These are phyloP conservation scores for Polyplosphaeria fusca DNA, from an alignment of 495 filamentous ascomycete species.

Conservation along the genomic window DNA sequence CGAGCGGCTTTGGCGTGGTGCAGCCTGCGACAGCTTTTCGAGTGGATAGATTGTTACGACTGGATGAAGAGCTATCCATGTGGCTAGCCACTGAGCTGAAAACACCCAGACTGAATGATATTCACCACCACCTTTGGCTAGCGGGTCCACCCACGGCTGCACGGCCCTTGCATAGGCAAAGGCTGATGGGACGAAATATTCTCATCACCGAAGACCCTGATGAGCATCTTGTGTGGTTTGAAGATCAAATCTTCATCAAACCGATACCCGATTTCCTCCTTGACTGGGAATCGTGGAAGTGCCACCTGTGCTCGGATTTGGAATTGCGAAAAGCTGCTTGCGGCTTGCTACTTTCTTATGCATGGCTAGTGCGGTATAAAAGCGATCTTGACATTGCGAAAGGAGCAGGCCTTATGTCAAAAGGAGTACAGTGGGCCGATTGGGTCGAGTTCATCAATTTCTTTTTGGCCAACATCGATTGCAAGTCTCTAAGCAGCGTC, in stretches of 20 bases:
- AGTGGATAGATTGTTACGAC: not conserved
- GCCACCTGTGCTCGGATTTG: slow-evolving; percentile 4
- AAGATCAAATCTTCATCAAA: slow-evolving; percentile 13
- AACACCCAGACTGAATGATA: slow-evolving; percentile 18
- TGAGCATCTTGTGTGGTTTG: slow-evolving; percentile 16
- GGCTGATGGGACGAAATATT: slow-evolving; percentile 6
- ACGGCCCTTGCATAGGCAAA: slow-evolving; percentile 20
- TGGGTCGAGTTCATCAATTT: slow-evolving; percentile 9
- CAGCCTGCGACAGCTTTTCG: not conserved
- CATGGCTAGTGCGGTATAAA: slow-evolving; percentile 15
- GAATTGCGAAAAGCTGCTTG: slow-evolving; percentile 6
- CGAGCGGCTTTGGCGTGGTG: not conserved
- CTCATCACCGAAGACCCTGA: slow-evolving; percentile 20
- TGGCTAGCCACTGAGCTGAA: slow-evolving; percentile 1
- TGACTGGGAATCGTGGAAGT: slow-evolving; percentile 1
- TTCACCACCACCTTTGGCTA: slow-evolving; percentile 24
- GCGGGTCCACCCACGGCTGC: slow-evolving; percentile 12
- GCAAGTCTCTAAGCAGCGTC: slow-evolving; percentile 3
- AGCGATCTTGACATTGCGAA: slow-evolving; percentile 20
- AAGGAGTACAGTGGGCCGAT: slow-evolving; percentile 4
- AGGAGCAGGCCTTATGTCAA: slow-evolving; percentile 3
- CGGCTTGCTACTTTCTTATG: slow-evolving; percentile 23
- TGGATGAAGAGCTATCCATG: not conserved
- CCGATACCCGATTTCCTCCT: slow-evolving; percentile 19
- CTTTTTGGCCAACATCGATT: slow-evolving; percentile 10